Base-by-base conservation (phyloP, 2,329 filamentous ascomycete genomes). In the Orbilia brochopaga region DNA sequence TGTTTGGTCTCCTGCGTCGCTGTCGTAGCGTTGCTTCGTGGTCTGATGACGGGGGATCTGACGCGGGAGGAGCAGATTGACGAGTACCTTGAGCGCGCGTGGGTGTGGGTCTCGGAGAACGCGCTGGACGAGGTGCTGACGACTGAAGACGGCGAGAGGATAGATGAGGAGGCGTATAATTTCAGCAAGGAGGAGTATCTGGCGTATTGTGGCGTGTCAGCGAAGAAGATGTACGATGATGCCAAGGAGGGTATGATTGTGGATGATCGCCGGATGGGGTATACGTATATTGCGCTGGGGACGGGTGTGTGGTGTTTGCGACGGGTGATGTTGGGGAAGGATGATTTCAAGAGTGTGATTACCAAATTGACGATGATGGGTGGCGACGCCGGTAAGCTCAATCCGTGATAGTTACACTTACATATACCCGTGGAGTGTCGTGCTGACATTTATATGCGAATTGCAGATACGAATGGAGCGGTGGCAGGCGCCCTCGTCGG, bases 211-310 rank as follows among this genome's bases (percentile, higher is more conserved):
- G 78, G 79, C 11, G 52, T 67, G 2, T 51, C 42, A 21, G 60
- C 61, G 44, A 80, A 79, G 1, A 72, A 78, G 32, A 75, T 74
- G 0, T 76, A 72, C 27, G 60, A 72, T 10, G 66, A 70, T 44
- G 44, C 53, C 53, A 61, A 84, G 0, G 77, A 78, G 0, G 80
- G 80, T 1, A 77, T 84, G 42, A 75, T 81, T 52, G 76, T 85
- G 17, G 83, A 85, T 66, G 80, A 82, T 4, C 74, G 75, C 24
- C 80, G 81, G 74, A 84, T 85, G 51, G 83, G 84, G 2, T 85
- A 85, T 67, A 83, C 84, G 24, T 85, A 84, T 76, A 85, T 85
- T 76, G 81, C 81, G 2, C 80, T 85, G 11, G 83, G 83, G 0
- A 79, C 82, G 0, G 83, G 82, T 0, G 78, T 85, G 10, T 74